Conservation (phyloP, 1,284 basidiomycete genomes). For the Tilletia setariae region DNA sequence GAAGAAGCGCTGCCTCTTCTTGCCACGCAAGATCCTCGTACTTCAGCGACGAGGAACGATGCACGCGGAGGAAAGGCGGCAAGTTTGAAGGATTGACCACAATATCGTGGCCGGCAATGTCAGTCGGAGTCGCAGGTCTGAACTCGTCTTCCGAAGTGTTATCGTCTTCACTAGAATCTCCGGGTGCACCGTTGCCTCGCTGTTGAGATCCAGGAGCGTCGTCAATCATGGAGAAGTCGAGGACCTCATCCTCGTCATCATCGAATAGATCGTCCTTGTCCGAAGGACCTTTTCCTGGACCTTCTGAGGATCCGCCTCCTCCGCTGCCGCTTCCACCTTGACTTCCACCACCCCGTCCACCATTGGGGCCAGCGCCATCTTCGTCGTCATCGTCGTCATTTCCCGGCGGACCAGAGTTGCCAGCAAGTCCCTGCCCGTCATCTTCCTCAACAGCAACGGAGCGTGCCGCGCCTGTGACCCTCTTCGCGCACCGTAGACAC, state of each 20-base stretch:
- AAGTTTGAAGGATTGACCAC: slow-evolving; percentile 1
- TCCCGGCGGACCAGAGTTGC: background rate
- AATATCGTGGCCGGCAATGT: background rate
- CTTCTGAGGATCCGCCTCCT: background rate
- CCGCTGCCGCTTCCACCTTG: background rate
- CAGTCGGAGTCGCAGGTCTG: background rate
- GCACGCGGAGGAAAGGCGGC: slow-evolving; percentile 1
- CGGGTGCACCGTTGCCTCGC: background rate
- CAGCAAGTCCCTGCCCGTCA: background rate
- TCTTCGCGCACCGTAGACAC: slow-evolving; percentile 45
- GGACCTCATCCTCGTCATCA: slow-evolving; percentile 17
- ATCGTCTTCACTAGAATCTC: slow-evolving; percentile 1
- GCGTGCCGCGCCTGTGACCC: slow-evolving; percentile 24
- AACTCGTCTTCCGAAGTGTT: background rate
- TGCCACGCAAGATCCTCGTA: background rate
- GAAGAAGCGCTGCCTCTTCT: background rate
- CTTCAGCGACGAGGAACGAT: background rate
- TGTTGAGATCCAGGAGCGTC: background rate
- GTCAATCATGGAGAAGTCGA: slow-evolving; percentile 9
- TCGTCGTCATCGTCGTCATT: slow-evolving; percentile 2
- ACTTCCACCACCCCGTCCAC: background rate
- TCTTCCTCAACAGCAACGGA: background rate
- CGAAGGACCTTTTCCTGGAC: background rate
- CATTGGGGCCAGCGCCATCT: background rate
- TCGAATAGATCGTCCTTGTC: background rate